Conservation (phyloP, 2,329 filamentous ascomycete genomes). For the Aspergillus intermedius region DNA sequence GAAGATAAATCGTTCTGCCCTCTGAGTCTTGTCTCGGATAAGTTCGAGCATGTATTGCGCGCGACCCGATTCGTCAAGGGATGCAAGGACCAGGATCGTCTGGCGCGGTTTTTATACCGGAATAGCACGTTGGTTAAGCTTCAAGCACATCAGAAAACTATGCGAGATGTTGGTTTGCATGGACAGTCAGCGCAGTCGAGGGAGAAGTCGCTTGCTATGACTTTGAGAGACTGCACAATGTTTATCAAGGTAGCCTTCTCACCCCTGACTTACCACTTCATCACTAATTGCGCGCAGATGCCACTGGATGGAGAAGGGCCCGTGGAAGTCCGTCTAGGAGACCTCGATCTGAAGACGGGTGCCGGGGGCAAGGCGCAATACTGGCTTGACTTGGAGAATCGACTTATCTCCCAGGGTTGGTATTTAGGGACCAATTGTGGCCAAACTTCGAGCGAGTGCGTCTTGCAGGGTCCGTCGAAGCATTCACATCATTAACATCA, state of each 20-base stretch:
- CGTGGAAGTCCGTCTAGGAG: constrained; percentile 55
- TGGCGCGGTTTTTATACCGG: constrained; percentile 28
- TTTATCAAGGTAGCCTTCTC: constrained; percentile 54
- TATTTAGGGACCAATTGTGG: constrained; percentile 46
- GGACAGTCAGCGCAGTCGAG: constrained; percentile 31
- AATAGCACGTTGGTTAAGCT: constrained; percentile 31
- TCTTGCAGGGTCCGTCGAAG: constrained; percentile 15
- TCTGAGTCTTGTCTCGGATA: constrained; percentile 52
- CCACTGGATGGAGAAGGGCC: constrained; percentile 24
- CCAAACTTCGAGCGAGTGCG: constrained; percentile 25
- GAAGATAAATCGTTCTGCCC: constrained; percentile 52
- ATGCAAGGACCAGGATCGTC: constrained; percentile 30
- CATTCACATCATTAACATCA: too few relatives aligned
- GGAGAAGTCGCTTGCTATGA: constrained; percentile 66
- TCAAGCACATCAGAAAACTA: constrained; percentile 25
- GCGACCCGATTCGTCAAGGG: constrained; percentile 35
- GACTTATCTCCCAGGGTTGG: constrained; percentile 61
- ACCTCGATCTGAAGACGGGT: constrained; percentile 70
- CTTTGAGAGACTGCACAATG: constrained; percentile 70
- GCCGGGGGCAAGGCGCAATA: constrained; percentile 57
- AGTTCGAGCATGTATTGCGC: constrained; percentile 39
- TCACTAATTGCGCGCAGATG: constrained; percentile 9
- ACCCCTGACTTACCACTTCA: not conserved
- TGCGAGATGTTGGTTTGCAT: constrained; percentile 29
- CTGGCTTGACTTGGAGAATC: constrained; percentile 60